Evolutionary conservation across 192 early-diverging fungal genomes (phyloP).

Genomic region (Gigaspora rosea): DNA sequence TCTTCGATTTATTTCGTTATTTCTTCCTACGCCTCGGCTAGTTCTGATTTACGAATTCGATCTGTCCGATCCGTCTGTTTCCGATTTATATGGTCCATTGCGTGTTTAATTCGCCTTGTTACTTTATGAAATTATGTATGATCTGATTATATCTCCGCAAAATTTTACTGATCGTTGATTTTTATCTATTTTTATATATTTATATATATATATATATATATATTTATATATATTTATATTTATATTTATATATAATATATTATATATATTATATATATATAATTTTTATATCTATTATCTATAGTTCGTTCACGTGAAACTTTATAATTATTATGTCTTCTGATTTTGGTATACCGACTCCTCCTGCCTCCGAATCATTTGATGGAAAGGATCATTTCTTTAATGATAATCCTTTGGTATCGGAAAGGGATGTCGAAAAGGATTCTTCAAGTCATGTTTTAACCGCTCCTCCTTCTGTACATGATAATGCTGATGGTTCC

Average conservation of each 20-base stretch:
- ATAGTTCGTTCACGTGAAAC: not conserved
- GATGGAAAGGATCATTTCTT: conserved; percentile 15
- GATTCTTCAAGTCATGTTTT: not conserved
- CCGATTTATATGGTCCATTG: not conserved
- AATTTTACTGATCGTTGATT: not conserved
- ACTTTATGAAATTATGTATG: not conserved
- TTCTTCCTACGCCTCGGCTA: not conserved
- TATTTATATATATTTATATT: not conserved
- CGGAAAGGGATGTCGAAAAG: not conserved
- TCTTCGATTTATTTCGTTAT: too few relatives aligned
- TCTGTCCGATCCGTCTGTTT: conserved; percentile 3
- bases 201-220: not conserved
- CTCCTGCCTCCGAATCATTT: not conserved
- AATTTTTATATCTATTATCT: not conserved
- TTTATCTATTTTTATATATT: not conserved
- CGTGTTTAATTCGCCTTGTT: not conserved
- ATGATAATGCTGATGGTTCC: not conserved
- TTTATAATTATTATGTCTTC: not conserved
- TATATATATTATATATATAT: not conserved
- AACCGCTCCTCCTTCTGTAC: not conserved
- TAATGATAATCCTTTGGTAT: not conserved
- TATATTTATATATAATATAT: not conserved
- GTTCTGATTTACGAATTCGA: not conserved
- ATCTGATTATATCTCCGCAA: not conserved
- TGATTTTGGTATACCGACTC: conserved; percentile 25